Evolutionary conservation across 345 rosid species (phyloP).

Genomic region (Populus simonii): DNA sequence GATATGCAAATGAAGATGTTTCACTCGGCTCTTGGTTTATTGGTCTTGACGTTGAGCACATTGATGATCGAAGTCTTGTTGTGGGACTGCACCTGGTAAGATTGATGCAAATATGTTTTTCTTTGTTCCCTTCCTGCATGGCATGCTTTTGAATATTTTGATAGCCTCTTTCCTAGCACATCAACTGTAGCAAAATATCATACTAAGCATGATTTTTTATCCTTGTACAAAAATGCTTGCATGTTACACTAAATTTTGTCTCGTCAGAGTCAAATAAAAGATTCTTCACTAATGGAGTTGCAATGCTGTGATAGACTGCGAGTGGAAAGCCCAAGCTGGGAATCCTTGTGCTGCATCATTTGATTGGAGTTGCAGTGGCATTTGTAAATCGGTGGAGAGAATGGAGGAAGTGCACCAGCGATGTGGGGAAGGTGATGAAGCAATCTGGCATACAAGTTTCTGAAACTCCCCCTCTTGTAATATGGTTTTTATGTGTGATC

Average conservation of each 20-base stretch:
- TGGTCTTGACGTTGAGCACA: constrained; percentile 89
- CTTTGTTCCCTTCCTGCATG: not conserved
- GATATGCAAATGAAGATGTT: constrained; percentile 92
- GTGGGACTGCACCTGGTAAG: constrained; percentile 89
- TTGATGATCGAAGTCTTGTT: constrained; percentile 95
- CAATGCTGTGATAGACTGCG: constrained; percentile 21
- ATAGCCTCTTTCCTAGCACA: not conserved
- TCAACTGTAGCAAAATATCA: too few relatives aligned
- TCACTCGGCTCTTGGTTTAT: constrained; percentile 96
- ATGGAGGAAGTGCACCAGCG: constrained; percentile 34
- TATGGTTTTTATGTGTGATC: constrained; percentile 18
- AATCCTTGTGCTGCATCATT: constrained; percentile 38
- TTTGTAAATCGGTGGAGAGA: constrained; percentile 35
- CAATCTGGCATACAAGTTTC: constrained; percentile 82
- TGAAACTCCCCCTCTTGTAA: constrained; percentile 33
- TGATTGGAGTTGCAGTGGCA: constrained; percentile 38
- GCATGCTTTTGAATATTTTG: not conserved
- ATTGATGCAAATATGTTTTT: not conserved
- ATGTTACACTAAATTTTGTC: not conserved
- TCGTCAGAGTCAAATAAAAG: not conserved
- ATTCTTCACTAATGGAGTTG: constrained; percentile 6
- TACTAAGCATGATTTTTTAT: not conserved
- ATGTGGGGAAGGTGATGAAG: constrained; percentile 35
- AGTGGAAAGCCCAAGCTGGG: constrained; percentile 38
- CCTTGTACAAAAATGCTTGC: not conserved